These are phyloP conservation scores for Apiotrichum sp. DNA, from an alignment of 1,284 basidiomycete species.

Conservation along the genomic window DNA sequence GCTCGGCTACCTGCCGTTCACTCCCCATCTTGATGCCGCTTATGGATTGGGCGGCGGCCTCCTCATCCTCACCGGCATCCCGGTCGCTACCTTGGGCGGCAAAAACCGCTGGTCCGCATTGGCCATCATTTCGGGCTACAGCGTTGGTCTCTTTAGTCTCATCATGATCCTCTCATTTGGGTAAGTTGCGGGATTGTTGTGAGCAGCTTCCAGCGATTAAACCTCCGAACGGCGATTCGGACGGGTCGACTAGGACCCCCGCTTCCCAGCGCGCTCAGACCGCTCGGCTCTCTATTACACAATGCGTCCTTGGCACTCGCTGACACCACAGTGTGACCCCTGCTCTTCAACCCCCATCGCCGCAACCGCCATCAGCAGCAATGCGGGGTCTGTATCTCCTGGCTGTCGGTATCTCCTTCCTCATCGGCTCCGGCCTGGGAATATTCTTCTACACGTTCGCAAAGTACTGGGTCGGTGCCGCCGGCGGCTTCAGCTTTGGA, in stretches of 20 bases:
- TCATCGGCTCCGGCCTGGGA: slow-evolving; percentile 73
- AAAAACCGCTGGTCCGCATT: slow-evolving; percentile 95
- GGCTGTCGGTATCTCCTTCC: slow-evolving; percentile 67
- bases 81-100: slow-evolving; percentile 83
- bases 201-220: background rate
- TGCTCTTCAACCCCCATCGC: slow-evolving; percentile 52
- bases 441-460: slow-evolving; percentile 84
- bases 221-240: too few relatives aligned
- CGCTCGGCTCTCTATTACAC: background rate
- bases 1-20: slow-evolving; percentile 44
- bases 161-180: slow-evolving; percentile 87
- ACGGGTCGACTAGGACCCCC: too few relatives aligned
- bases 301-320: background rate
- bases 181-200: slow-evolving; percentile 21
- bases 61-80: slow-evolving; percentile 81
- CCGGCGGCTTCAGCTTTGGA: slow-evolving; percentile 80
- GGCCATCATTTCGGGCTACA: slow-evolving; percentile 85
- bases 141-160: slow-evolving; percentile 73
- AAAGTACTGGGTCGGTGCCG: slow-evolving; percentile 76
- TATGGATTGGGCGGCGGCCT: slow-evolving; percentile 84
- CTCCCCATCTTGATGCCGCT: slow-evolving; percentile 73
- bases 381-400: slow-evolving; percentile 86
- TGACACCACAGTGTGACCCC: slow-evolving; percentile 32
- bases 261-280: background rate
- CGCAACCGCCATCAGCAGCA: slow-evolving; percentile 70